phyloP scores from a whole-genome alignment of 805 yeast species.

The Wickerhamia fluorescens region DNA sequence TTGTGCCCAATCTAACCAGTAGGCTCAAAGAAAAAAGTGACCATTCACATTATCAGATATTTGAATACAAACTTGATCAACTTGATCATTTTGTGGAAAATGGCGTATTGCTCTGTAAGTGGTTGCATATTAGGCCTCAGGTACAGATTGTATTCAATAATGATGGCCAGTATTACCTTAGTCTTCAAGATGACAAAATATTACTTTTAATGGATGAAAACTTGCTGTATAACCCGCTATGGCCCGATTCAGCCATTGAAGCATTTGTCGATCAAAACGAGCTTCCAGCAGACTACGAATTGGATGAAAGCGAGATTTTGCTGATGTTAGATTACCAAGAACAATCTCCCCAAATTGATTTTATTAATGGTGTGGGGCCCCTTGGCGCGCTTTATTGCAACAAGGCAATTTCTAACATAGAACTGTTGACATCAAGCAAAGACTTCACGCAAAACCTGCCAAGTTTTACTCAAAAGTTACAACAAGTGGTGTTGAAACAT shows the following conservation, averaged over 20 bases:
- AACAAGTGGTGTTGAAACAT: too few relatives aligned
- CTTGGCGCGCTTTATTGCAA: too few relatives aligned
- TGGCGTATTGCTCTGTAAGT: slow-evolving; percentile 14
- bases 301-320: slow-evolving; percentile 19
- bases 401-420: too few relatives aligned
- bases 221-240: slow-evolving; percentile 7
- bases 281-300: slow-evolving; percentile 15
- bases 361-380: slow-evolving; percentile 17
- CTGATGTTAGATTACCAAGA: slow-evolving; percentile 19
- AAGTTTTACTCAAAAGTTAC: too few relatives aligned
- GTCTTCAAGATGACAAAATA: slow-evolving; percentile 11
- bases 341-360: slow-evolving; percentile 18
- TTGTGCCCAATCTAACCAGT: slow-evolving; percentile 21
- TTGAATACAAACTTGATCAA: slow-evolving; percentile 7
- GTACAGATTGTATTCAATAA: too few relatives aligned
- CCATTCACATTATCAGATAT: slow-evolving; percentile 7
- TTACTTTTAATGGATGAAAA: slow-evolving; percentile 11
- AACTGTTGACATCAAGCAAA: too few relatives aligned
- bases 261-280: slow-evolving; percentile 10
- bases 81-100: slow-evolving; percentile 7
- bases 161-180: too few relatives aligned
- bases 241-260: slow-evolving; percentile 14
- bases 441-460: too few relatives aligned
- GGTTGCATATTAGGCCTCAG: slow-evolving; percentile 23
- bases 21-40: neutral